Evolutionary conservation across 2,329 filamentous ascomycete genomes (phyloP).

Genomic region (Xylariaceae sp.): DNA sequence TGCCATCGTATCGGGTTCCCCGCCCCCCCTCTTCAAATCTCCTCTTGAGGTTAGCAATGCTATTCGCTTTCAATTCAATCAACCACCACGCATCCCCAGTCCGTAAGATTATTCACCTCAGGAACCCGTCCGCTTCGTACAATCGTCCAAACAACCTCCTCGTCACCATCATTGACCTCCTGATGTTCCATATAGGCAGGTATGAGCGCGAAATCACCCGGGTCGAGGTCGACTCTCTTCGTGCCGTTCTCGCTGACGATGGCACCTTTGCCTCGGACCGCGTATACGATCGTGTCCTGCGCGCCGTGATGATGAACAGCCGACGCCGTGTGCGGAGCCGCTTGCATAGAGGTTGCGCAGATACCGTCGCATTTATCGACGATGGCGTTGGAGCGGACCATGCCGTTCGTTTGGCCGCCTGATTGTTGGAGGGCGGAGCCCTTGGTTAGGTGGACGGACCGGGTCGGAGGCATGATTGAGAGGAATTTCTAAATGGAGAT

Average conservation of each 20-base stretch:
- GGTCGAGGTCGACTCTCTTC: slow-evolving; percentile 41
- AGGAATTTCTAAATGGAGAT: background rate
- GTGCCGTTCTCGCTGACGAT: slow-evolving; percentile 45
- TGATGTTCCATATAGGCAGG: slow-evolving; percentile 50
- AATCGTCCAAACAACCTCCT: slow-evolving; percentile 50
- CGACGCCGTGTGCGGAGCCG: slow-evolving; percentile 42
- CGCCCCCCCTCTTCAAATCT: background rate
- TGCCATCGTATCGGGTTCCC: background rate
- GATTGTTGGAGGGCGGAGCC: slow-evolving; percentile 33
- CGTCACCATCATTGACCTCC: slow-evolving; percentile 50
- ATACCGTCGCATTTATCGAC: slow-evolving; percentile 42
- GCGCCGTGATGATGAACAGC: slow-evolving; percentile 49
- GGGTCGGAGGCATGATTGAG: slow-evolving; percentile 17
- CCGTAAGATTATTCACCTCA: slow-evolving; percentile 44
- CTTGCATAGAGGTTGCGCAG: slow-evolving; percentile 44
- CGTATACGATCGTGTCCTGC: slow-evolving; percentile 50
- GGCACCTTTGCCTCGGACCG: slow-evolving; percentile 41
- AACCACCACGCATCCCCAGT: slow-evolving; percentile 36
- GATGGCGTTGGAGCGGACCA: slow-evolving; percentile 44
- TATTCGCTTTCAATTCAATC: background rate
- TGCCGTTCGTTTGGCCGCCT: slow-evolving; percentile 47
- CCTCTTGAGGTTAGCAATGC: too few species aligned
- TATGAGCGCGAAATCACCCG: slow-evolving; percentile 50
- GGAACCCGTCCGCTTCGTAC: slow-evolving; percentile 43
- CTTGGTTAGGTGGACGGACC: slow-evolving; percentile 34